phyloP scores from a whole-genome alignment of 1,139 yeast genomes.

The Zygosaccharomyces sapae region DNA sequence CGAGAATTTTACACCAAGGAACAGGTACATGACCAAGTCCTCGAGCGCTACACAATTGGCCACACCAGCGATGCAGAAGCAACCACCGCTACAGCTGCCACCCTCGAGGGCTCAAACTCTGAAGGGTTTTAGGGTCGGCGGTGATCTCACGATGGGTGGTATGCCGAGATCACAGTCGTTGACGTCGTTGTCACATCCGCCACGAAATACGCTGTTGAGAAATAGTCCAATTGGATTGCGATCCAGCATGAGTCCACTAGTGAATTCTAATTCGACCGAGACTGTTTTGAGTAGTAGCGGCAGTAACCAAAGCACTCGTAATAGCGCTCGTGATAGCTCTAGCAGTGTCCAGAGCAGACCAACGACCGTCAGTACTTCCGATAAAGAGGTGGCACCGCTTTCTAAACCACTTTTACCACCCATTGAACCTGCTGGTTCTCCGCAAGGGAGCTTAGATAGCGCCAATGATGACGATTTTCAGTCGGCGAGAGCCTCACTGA shows the following conservation, averaged over 20 bases:
- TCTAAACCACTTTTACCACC: neutral
- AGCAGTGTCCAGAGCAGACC: conserved; percentile 4
- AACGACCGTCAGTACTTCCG: conserved; percentile 4
- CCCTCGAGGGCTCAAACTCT: neutral
- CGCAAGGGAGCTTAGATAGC: neutral
- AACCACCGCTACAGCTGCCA: neutral
- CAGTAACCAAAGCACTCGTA: neutral
- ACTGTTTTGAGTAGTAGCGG: conserved; percentile 1
- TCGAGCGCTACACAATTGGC: conserved; percentile 9
- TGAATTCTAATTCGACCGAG: conserved; percentile 1
- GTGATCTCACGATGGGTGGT: neutral
- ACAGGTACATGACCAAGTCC: conserved; percentile 10
- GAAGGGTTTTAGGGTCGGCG: neutral
- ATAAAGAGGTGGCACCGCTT: neutral
- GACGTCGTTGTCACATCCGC: neutral
- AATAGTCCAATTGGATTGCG: neutral
- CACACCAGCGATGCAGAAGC: neutral
- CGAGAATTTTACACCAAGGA: conserved; percentile 33
- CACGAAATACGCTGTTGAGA: neutral
- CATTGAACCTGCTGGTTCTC: neutral
- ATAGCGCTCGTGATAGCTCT: neutral
- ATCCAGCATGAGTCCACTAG: too few relatives aligned
- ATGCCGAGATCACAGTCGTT: conserved; percentile 5
- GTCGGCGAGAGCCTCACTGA: neutral
- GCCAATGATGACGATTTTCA: neutral